A percentile compares a stretch with the other conserved stretches of the same genome.
Evolutionary conservation across 75 land plant genomes (phyloP).

Genomic region (Gnetum montanum): DNA sequence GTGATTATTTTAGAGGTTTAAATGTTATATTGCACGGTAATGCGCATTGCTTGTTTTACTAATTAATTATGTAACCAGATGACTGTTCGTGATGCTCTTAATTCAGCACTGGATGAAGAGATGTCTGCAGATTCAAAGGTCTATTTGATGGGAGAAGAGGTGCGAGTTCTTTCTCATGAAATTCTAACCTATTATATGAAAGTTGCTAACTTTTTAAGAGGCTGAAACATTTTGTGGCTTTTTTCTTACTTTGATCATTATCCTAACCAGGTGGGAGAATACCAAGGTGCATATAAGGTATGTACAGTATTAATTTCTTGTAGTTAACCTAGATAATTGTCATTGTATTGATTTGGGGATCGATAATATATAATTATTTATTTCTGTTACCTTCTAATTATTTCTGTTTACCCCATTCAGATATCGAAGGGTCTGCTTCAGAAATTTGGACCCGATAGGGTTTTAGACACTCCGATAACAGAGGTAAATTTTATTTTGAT

Average conservation of each 20-base stretch:
- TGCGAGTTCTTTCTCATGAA: constrained; percentile 9
- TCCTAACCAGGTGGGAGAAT: constrained; percentile 75
- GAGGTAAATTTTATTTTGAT: constrained; percentile 35
- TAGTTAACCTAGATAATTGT: not conserved
- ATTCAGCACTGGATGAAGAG: constrained; percentile 88
- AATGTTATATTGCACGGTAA: too few relatives aligned
- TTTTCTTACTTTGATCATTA: too few relatives aligned
- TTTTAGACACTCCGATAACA: constrained; percentile 88
- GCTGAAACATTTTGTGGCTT: not conserved
- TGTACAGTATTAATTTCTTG: constrained; percentile 1
- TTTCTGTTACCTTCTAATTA: not conserved
- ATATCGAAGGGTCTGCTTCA: constrained; percentile 76
- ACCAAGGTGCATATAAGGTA: constrained; percentile 97
- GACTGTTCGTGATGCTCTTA: constrained; percentile 82
- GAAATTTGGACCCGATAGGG: constrained; percentile 86
- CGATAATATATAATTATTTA: constrained; percentile 2
- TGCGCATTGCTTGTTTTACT: too few relatives aligned
- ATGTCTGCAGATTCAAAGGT: constrained; percentile 83
- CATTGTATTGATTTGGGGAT: not conserved
- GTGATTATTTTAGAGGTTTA: too few relatives aligned
- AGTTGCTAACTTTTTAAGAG: not conserved
- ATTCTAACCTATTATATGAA: not conserved
- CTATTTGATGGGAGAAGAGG: constrained; percentile 92
- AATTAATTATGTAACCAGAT: too few relatives aligned
- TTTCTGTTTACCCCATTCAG: constrained; percentile 21